phyloP scores from a whole-genome alignment of 768 basidiomycete species.

The Tylopilus vinaceipallidus region DNA sequence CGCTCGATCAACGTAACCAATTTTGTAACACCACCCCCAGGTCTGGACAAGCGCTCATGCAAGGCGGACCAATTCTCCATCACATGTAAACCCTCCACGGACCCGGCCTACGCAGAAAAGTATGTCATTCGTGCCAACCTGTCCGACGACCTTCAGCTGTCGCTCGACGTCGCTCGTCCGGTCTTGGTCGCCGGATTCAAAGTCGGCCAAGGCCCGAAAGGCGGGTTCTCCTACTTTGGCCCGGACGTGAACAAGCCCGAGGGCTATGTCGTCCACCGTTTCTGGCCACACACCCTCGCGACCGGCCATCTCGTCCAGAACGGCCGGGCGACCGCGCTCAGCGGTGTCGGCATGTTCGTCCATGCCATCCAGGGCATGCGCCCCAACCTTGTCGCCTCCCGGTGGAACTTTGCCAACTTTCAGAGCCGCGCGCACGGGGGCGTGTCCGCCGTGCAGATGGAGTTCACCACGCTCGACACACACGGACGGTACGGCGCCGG shows the following conservation, averaged over 20 bases:
- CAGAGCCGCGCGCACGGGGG: conserved; percentile 70
- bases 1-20: conserved; percentile 83
- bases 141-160: conserved; percentile 75
- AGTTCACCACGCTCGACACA: conserved; percentile 79
- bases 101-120: conserved; percentile 63
- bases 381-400: conserved; percentile 85
- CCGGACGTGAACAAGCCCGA: conserved; percentile 64
- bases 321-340: conserved; percentile 54
- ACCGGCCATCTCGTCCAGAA: conserved; percentile 67
- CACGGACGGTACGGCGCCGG: conserved; percentile 80
- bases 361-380: conserved; percentile 99
- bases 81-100: conserved; percentile 55
- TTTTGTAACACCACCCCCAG: conserved; percentile 72
- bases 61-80: conserved; percentile 85
- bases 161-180: conserved; percentile 69
- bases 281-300: conserved; percentile 74
- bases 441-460: conserved; percentile 91
- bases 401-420: conserved; percentile 97
- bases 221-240: conserved; percentile 90
- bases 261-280: conserved; percentile 86
- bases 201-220: conserved; percentile 81
- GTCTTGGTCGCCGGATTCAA: conserved; percentile 83
- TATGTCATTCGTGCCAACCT: conserved; percentile 82
- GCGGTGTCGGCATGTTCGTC: conserved; percentile 81
- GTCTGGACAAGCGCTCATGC: conserved; percentile 81